Evolutionary conservation across 164 flowering plant genomes (phyloP), one percentile per base, ranked within the genome.

Genomic region (Pachysandra terminalis): DNA sequence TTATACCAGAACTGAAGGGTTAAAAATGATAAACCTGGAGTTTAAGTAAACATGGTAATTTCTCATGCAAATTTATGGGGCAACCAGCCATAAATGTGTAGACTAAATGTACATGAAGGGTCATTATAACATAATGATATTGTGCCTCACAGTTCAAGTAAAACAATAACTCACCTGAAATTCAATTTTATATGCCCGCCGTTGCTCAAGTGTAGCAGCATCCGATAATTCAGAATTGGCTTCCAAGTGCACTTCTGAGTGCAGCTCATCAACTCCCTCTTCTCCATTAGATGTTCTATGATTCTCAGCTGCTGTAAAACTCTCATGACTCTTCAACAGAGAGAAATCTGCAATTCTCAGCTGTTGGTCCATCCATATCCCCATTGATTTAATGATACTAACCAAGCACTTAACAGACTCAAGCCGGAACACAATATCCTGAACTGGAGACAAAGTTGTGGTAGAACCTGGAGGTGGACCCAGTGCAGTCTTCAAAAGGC

Each of bases 391-490:
- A 22, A 91, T 81, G 65, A 93, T 96, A 48, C 76, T 79, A 73
- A 83, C 98, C 75, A 96, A 86, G 74, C 98, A 96, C 78, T 87
- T 93, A 40, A 96, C 95, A 35, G 99, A 90, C 81, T 93, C 99
- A 82, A 80, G 79, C 59, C 96, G 87, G 73, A 96, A 96, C 23
- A 96, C 83, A 52, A 85, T 80, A 82, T 93, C 99, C 77, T 96
- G 98, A 71, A 78, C 85, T 41, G 90, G 85, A 70, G 99, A 83
- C 82, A 96, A 77, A 14, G 92, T 86, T 69, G 99, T 87, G 5
- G 86, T 78, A 25, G 98, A 93, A 71, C 98, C 99, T 75, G 96
- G 70, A 45, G 99, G 93, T n/a, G 95, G 97, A 62, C 99, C 99
- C 68, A 90, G 78, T 58, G 97, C 96, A 77, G 99, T 96, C 83